Base-by-base conservation (phyloP, 108 stramenopile species). In the Seminavis robusta region DNA sequence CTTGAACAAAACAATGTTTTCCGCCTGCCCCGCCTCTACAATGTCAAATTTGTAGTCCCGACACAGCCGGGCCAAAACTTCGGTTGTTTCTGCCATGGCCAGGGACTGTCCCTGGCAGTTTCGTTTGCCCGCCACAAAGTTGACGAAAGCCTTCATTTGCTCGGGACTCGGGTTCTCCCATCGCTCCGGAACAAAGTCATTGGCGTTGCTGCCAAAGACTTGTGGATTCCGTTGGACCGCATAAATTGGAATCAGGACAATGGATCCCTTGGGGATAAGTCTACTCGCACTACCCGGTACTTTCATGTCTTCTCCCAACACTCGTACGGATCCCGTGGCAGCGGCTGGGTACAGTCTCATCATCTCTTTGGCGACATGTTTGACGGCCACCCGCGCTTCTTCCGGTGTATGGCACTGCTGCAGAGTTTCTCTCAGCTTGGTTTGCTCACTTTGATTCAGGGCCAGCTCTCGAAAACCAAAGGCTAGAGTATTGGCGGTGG, bases 261-360 rank as follows among this genome's bases (percentile, higher is more conserved):
- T 50, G 9, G 69, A 53, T 33, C 64, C 76, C 55, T 77, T 71
- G 0, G 76, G 80, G 29, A 81, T 56, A n/a, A n/a, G 13, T 13
- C 34, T 10, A 36, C n/a, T n/a, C n/a, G n/a, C n/a, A n/a, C n/a
- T n/a, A n/a, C n/a, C n/a, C n/a, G n/a, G n/a, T n/a, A n/a, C 13
- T 36, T 36, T 36, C 8, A 36, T 36, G 44, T 45, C 44, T 16
- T 19, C 17, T n/a, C 44, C 44, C 44, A 16, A 19, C 17, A 17
- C 16, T 17, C 44, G 44, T 8, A 45, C 44, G 7, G 16, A 17
- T 45, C 44, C 44, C 8, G 17, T 8, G 8, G 44, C 44, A 16
- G 44, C 44, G 8, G 15, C 44, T 17, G 44, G 44, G 17, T 17
- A 45, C 44, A 45, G 8, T n/a, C 44, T 9, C 16, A 19, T 45